Evolutionary conservation across 306 rosid species (phyloP).

Genomic region (Vachellia collinsii): DNA sequence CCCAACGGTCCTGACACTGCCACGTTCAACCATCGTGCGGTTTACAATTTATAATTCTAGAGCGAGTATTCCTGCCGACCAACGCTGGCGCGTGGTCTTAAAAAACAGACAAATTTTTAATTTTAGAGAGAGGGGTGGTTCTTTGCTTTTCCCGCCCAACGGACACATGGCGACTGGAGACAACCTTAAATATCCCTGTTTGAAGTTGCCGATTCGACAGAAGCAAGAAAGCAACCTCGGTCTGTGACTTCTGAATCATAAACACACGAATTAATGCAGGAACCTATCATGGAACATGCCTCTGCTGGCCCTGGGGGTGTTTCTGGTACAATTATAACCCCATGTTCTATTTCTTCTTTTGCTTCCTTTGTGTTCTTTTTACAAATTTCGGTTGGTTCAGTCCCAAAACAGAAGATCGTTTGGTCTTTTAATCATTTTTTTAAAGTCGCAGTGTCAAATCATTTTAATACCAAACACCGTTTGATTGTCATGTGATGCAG

Average conservation of each 20-base stretch:
- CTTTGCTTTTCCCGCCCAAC: constrained; percentile 53
- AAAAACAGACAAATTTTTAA: constrained; percentile 19
- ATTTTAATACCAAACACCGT: not conserved
- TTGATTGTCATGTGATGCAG: constrained; percentile 34
- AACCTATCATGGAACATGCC: constrained; percentile 39
- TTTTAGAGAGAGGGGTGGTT: not conserved
- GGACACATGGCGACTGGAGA: not conserved
- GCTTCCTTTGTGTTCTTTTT: not conserved
- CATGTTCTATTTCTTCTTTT: not conserved
- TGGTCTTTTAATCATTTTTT: not conserved
- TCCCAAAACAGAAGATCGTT: not conserved
- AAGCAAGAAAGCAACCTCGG: not conserved
- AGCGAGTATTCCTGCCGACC: not conserved
- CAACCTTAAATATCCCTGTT: not conserved
- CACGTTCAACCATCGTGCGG: not conserved
- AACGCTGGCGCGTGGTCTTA: not conserved
- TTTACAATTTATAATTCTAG: not conserved
- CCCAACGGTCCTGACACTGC: not conserved
- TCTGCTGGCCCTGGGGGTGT: constrained; percentile 34
- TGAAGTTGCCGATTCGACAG: not conserved
- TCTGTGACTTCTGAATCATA: constrained; percentile 1
- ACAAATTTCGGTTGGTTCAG: no score
- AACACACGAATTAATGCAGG: constrained; percentile 13
- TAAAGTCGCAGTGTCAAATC: not conserved
- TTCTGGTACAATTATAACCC: constrained; percentile 16